These are phyloP conservation scores for Trichoderma sp. DNA, from an alignment of 2,329 filamentous ascomycete genomes.

Conservation along the genomic window DNA sequence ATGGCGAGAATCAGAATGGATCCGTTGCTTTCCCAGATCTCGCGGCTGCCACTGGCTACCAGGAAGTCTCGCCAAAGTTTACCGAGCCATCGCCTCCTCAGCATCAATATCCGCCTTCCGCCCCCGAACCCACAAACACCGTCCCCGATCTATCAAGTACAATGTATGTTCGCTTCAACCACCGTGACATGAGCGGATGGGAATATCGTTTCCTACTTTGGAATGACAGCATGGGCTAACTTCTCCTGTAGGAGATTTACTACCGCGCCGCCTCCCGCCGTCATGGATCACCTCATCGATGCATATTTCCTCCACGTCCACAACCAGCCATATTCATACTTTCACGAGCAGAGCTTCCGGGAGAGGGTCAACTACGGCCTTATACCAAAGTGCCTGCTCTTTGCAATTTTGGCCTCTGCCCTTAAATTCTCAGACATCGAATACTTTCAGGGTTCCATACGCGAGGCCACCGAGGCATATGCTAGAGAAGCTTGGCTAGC, in stretches of 20 bases:
- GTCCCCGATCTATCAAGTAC: conserved; percentile 4
- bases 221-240: neutral
- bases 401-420: conserved; percentile 16
- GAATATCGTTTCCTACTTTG: neutral
- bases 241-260: conserved; percentile 3
- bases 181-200: too few relatives aligned
- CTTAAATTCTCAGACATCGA: conserved; percentile 19
- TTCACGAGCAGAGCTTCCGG: conserved; percentile 20
- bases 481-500: conserved; percentile 20
- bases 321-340: conserved; percentile 19
- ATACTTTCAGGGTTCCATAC: conserved; percentile 7
- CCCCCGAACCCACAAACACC: conserved; percentile 1
- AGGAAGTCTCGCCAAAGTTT: conserved; percentile 14
- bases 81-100: conserved; percentile 18
- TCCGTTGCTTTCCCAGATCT: conserved; percentile 11
- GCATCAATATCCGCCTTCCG: conserved; percentile 1
- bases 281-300: conserved; percentile 20
- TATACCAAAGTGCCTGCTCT: conserved; percentile 15
- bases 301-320: conserved; percentile 18
- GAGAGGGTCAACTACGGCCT: conserved; percentile 15
- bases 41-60: neutral
- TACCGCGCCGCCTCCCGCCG: conserved; percentile 13
- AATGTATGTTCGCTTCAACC: neutral
- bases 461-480: conserved; percentile 21
- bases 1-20: conserved; percentile 9